phyloP scores from a whole-genome alignment of 257 asterid genomes.

The Capsicum chinense region DNA sequence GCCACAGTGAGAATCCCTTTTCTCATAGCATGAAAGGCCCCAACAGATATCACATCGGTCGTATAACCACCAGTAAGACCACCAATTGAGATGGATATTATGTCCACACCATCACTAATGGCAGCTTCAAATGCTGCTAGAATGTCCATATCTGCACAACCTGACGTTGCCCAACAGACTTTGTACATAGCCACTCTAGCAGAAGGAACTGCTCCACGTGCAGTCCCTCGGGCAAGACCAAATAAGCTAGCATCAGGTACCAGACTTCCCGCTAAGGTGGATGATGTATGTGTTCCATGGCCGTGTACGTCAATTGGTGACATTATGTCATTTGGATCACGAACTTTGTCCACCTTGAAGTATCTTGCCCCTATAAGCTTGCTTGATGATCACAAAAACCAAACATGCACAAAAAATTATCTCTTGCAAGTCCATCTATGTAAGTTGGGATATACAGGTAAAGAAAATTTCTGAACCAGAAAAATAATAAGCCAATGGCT shows the following conservation, averaged over 20 bases:
- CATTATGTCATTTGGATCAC: constrained; percentile 58
- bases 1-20: constrained; percentile 81
- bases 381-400: constrained; percentile 46
- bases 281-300: constrained; percentile 96
- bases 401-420: constrained; percentile 18
- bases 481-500: background rate
- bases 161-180: constrained; percentile 72
- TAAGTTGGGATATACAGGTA: background rate
- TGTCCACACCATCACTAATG: constrained; percentile 83
- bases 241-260: constrained; percentile 67
- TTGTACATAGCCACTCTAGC: constrained; percentile 91
- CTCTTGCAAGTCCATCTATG: constrained; percentile 6
- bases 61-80: constrained; percentile 60
- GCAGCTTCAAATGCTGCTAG: constrained; percentile 93
- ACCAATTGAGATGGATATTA: constrained; percentile 84
- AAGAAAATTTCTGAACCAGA: background rate
- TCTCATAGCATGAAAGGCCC: constrained; percentile 78
- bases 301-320: constrained; percentile 85
- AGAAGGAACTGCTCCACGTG: constrained; percentile 89
- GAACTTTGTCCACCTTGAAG: constrained; percentile 71
- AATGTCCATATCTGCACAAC: constrained; percentile 86
- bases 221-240: constrained; percentile 81
- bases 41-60: constrained; percentile 74
- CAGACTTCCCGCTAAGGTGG: constrained; percentile 74
- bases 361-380: constrained; percentile 92